These are phyloP conservation scores for Chrysosporium queenslandicum DNA, from an alignment of 2,329 filamentous ascomycete species.

Conservation along the genomic window DNA sequence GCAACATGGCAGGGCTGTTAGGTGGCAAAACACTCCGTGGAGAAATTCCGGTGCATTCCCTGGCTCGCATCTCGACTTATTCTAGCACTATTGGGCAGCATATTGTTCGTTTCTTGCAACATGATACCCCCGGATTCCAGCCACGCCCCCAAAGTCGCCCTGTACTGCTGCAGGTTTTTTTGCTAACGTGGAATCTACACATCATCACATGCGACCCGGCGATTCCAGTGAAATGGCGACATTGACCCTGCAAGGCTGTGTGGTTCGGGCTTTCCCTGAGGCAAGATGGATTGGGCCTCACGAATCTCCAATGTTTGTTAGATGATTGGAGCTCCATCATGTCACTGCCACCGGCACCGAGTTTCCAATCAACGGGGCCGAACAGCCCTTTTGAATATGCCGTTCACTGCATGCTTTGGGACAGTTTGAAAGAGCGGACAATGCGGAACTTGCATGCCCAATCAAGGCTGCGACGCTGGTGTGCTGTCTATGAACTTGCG, in stretches of 20 bases:
- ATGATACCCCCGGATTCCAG: background rate
- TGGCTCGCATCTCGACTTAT: background rate
- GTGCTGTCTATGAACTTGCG: background rate
- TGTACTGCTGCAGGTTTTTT: background rate
- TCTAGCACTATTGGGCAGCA: slow-evolving; percentile 3
- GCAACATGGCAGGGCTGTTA: background rate
- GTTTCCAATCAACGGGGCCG: background rate
- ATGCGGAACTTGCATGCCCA: background rate
- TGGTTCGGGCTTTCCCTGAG: background rate
- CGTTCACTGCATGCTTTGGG: background rate
- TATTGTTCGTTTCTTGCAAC: background rate
- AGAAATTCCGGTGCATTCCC: background rate
- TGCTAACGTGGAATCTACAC: background rate
- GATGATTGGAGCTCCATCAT: background rate
- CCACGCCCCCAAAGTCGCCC: background rate
- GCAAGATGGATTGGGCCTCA: background rate
- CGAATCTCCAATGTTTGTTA: background rate
- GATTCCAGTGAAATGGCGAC: background rate
- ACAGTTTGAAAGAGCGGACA: background rate
- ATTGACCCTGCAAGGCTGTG: background rate
- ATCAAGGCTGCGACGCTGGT: no score
- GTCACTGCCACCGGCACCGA: background rate
- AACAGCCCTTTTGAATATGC: background rate
- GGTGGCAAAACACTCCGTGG: background rate
- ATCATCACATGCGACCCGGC: background rate